Conservation (phyloP, 257 asterid species). For the Mitragyna speciosa region DNA sequence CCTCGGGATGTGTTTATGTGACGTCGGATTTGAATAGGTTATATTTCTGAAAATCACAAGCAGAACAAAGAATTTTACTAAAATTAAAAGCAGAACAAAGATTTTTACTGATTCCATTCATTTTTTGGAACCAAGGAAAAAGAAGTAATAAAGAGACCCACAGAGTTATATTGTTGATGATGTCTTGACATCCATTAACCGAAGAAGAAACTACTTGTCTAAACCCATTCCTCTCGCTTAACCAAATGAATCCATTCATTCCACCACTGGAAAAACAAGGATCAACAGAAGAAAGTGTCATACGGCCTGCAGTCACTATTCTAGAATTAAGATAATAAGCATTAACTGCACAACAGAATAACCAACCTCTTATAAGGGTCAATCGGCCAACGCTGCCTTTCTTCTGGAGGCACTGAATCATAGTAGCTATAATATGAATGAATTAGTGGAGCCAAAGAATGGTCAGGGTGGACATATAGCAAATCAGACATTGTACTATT, state of each 20-base stretch:
- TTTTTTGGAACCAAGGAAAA: background rate
- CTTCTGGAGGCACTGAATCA: slow-evolving; percentile 31
- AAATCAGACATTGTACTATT: slow-evolving; percentile 80
- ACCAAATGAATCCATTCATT: slow-evolving; percentile 88
- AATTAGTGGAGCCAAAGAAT: slow-evolving; percentile 66
- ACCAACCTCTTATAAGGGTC: slow-evolving; percentile 67
- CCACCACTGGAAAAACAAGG: slow-evolving; percentile 61
- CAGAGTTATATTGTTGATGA: slow-evolving; percentile 59
- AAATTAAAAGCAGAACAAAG: slow-evolving; percentile 12
- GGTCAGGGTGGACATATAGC: slow-evolving; percentile 69
- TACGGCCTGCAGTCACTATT: slow-evolving; percentile 12
- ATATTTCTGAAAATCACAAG: slow-evolving; percentile 61
- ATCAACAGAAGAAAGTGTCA: slow-evolving; percentile 22
- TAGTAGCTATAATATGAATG: slow-evolving; percentile 51
- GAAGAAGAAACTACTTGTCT: slow-evolving; percentile 56
- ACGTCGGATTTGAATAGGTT: slow-evolving; percentile 77
- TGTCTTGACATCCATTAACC: slow-evolving; percentile 54
- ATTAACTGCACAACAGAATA: slow-evolving; percentile 14
- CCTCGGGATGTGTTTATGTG: slow-evolving; percentile 68
- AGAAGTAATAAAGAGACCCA: slow-evolving; percentile 38
- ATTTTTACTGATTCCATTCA: background rate
- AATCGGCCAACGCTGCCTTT: slow-evolving; percentile 48
- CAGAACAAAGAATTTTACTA: slow-evolving; percentile 5
- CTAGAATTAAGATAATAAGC: slow-evolving; percentile 2
- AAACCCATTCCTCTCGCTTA: slow-evolving; percentile 65